Conservation (phyloP, 148 eudicot species). For the Rhododendron mucronatum region DNA sequence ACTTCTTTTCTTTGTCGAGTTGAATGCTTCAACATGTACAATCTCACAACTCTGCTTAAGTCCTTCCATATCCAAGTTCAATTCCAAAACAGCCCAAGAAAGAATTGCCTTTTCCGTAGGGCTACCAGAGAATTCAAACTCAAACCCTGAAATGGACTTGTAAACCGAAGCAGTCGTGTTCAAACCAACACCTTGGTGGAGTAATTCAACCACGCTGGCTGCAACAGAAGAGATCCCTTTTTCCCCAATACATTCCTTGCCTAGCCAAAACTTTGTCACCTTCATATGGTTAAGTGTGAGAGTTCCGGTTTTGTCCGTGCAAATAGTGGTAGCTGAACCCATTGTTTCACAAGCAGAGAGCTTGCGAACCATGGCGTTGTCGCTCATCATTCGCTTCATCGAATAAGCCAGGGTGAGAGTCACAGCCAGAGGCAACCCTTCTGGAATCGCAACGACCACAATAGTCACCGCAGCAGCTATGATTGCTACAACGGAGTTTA, state of each 20-base stretch:
- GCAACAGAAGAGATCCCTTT: background rate
- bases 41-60: background rate
- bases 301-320: background rate
- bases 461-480: background rate
- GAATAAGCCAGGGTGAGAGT: background rate
- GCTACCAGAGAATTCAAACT: background rate
- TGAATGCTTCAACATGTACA: conserved; percentile 13
- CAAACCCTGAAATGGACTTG: background rate
- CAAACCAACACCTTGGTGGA: background rate
- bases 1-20: conserved; percentile 16
- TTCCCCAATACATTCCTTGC: background rate
- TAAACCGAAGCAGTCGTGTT: background rate
- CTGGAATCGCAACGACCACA: background rate
- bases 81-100: background rate
- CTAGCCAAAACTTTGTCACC: background rate
- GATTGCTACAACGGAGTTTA: background rate
- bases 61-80: background rate
- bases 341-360: background rate
- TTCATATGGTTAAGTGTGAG: background rate
- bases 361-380: background rate
- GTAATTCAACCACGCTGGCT: background rate
- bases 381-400: background rate
- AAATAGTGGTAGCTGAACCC: background rate
- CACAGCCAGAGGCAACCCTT: background rate
- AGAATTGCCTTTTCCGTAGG: background rate